phyloP scores from a whole-genome alignment of 2,329 filamentous ascomycete species.

The Akanthomyces muscarius region DNA sequence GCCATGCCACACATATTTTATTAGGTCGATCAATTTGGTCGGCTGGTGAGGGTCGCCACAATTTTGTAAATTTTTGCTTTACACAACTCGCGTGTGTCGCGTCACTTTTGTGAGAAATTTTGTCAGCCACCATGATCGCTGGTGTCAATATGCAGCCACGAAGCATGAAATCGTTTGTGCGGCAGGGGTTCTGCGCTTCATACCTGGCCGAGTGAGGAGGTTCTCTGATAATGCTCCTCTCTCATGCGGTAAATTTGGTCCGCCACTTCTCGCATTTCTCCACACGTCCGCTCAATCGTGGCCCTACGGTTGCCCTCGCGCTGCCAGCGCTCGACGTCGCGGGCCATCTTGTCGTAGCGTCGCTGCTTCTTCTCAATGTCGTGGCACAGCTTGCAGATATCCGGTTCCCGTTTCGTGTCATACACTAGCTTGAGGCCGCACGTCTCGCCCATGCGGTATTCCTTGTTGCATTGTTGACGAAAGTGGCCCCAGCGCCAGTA shows the following conservation, averaged over 20 bases:
- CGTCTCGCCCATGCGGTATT: slow-evolving; percentile 93
- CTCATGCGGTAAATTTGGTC: slow-evolving; percentile 53
- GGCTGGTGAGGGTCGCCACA: slow-evolving; percentile 14
- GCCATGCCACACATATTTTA: slow-evolving; percentile 13
- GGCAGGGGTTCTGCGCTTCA: slow-evolving; percentile 12
- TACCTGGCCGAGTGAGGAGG: slow-evolving; percentile 33
- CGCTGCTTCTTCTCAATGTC: slow-evolving; percentile 84
- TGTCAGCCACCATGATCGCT: slow-evolving; percentile 4
- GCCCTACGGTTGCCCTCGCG: slow-evolving; percentile 69
- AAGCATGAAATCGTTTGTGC: background rate
- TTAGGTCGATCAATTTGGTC: slow-evolving; percentile 14
- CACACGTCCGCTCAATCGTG: slow-evolving; percentile 66
- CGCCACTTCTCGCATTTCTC: slow-evolving; percentile 63
- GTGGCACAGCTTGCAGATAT: slow-evolving; percentile 79
- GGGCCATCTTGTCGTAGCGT: slow-evolving; percentile 67
- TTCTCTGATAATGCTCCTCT: slow-evolving; percentile 35
- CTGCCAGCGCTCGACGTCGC: slow-evolving; percentile 73
- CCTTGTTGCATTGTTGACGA: slow-evolving; percentile 86
- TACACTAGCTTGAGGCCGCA: slow-evolving; percentile 91
- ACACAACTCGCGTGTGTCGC: background rate
- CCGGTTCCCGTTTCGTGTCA: slow-evolving; percentile 59
- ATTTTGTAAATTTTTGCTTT: slow-evolving; percentile 11
- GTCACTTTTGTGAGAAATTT: slow-evolving; percentile 9
- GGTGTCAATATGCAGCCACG: background rate
- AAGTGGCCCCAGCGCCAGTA: slow-evolving; percentile 96